These are phyloP conservation scores for Coniochaeta pulveracea DNA, from an alignment of 2,329 filamentous ascomycete genomes.

Conservation along the genomic window DNA sequence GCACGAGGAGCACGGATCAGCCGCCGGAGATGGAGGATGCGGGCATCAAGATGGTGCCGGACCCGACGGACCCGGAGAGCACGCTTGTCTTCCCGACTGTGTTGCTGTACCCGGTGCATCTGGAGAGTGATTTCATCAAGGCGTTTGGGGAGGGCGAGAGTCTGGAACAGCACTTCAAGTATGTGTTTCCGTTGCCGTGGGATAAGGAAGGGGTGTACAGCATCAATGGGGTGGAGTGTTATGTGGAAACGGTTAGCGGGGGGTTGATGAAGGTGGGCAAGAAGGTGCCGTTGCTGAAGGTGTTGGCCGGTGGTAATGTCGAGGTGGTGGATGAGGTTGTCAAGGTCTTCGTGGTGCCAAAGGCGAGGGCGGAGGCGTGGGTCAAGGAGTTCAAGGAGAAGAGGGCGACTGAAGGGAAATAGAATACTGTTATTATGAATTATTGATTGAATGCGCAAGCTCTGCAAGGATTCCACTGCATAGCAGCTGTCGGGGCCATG, in stretches of 20 bases:
- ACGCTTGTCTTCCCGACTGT: conserved; percentile 67
- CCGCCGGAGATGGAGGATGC: conserved; percentile 87
- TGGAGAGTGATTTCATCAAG: conserved; percentile 87
- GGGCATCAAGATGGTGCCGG: conserved; percentile 53
- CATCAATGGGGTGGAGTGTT: conserved; percentile 62
- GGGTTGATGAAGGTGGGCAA: conserved; percentile 84
- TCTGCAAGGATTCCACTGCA: no score
- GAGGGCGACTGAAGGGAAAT: conserved; percentile 39
- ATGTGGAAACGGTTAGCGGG: conserved; percentile 70
- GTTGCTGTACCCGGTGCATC: conserved; percentile 71
- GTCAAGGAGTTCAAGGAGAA: conserved; percentile 75
- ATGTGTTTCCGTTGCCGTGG: conserved; percentile 86
- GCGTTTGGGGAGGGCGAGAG: conserved; percentile 67
- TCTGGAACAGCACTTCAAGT: conserved; percentile 66
- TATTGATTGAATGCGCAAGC: conserved; percentile 4
- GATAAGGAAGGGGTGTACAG: conserved; percentile 59
- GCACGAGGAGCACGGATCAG: conserved; percentile 51
- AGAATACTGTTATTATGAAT: no score
- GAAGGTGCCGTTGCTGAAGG: conserved; percentile 66
- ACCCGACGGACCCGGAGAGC: conserved; percentile 63
- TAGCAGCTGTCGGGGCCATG: no score
- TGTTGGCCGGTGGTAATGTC: conserved; percentile 64
- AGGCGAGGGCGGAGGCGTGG: conserved; percentile 58
- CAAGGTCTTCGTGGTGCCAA: conserved; percentile 72
- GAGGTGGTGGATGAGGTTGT: conserved; percentile 84